Evolutionary conservation across 352 stramenopile genomes (phyloP), one percentile per base, ranked within the genome.

Genomic region (Pythium periplocum): DNA sequence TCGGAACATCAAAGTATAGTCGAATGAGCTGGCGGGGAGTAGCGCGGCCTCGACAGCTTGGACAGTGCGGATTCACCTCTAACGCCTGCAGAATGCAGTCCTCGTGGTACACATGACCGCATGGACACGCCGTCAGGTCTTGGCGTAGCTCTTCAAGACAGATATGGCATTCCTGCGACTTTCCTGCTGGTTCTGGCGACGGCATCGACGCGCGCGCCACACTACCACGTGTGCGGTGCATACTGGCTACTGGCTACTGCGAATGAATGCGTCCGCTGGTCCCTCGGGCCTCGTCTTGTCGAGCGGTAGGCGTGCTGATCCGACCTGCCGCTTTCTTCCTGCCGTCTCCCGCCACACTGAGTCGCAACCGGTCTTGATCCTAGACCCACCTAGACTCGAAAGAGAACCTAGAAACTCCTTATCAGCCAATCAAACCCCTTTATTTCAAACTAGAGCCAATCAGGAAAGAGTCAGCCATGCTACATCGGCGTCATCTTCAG

Each of bases 91-190:
- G 61, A 50, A 89, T 81, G 63, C 82, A 93, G 7, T 59, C 43
- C 34, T 83, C 61, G 55, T 93, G 82, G 59, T 75, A 90, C 44
- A 93, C 75, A 42, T 93, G 82, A 45, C 82, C 79, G 45, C 82
- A 93, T 6, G 74, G 78, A 35, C 66, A 75, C 39, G 75, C 75
- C 41, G 57, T 66, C 36, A 93, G 67, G 31, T 89, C 71, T 4
- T 64, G 55, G 3, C 73, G 79, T 37, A 93, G 62, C 51, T 93
- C 80, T 44, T 93, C 80, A 17, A 93, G 71, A 37, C 82, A 93
- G 54, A 93, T 93, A 54, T 90, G 82, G 64, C 82, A 93, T 49
- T 90, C 79, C 55, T 87, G 78, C 50, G 56, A 64, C 50, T 75
- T 78, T 49, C 37, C 40, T 35, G 49, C 36, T n/a, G 31, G 7